Evolutionary conservation across 129 eudicot genomes (phyloP).

Genomic region (Lactuca saligna): DNA sequence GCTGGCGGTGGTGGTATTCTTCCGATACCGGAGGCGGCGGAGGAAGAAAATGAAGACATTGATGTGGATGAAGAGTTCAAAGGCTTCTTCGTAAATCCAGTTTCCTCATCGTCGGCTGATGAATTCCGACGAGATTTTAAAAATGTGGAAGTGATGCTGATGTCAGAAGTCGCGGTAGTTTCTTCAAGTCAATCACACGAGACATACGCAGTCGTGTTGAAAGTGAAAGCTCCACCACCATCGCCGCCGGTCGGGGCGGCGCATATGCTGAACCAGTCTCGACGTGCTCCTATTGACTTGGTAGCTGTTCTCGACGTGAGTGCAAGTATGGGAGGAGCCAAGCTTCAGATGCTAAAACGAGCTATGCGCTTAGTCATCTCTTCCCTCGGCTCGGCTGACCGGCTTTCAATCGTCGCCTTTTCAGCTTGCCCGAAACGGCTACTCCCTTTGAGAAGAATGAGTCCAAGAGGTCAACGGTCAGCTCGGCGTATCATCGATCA

Average conservation of each 20-base stretch:
- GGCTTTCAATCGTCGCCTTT: conserved; percentile 73
- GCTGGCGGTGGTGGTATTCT: conserved; percentile 26
- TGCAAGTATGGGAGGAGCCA: conserved; percentile 69
- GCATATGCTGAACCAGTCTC: conserved; percentile 24
- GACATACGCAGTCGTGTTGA: conserved; percentile 64
- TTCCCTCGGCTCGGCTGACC: conserved; percentile 83
- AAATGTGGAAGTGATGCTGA: conserved; percentile 52
- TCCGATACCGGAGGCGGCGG: conserved; percentile 54
- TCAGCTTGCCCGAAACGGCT: conserved; percentile 58
- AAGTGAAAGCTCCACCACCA: conserved; percentile 82
- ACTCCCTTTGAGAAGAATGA: conserved; percentile 69
- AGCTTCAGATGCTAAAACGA: conserved; percentile 78
- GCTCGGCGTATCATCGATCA: conserved; percentile 83
- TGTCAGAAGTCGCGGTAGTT: conserved; percentile 67
- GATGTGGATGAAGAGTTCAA: conserved; percentile 62
- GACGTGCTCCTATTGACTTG: conserved; percentile 85
- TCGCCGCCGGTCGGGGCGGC: conserved; percentile 20
- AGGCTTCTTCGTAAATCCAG: conserved; percentile 66
- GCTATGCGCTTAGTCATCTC: conserved; percentile 89
- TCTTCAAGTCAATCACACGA: conserved; percentile 42
- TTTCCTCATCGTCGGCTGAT: conserved; percentile 30
- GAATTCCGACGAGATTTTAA: conserved; percentile 17
- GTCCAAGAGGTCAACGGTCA: conserved; percentile 61
- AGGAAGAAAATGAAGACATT: conserved; percentile 34
- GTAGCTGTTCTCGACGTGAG: conserved; percentile 91